Percentiles rank a stretch among this genome's conserved stretches.
Evolutionary conservation across 768 basidiomycete genomes (phyloP).

Genomic region (Lentinula raphanica): DNA sequence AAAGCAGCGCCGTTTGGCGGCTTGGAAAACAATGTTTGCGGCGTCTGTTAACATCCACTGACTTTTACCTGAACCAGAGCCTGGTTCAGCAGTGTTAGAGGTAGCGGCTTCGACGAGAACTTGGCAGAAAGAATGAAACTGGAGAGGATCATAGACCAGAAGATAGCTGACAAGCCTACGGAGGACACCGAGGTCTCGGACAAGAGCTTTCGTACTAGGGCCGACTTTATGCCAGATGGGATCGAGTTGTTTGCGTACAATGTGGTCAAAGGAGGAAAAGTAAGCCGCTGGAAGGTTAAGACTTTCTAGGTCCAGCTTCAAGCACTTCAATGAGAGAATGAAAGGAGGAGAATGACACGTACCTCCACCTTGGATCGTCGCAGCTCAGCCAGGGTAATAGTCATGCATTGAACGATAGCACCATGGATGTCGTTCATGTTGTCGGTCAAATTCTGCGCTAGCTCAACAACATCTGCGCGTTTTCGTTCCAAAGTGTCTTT

Average conservation of each 20-base stretch:
- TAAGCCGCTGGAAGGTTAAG: conserved; percentile 90
- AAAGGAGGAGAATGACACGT: conserved; percentile 28
- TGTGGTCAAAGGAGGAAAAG: conserved; percentile 85
- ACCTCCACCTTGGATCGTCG: conserved; percentile 75
- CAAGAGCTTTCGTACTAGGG: conserved; percentile 85
- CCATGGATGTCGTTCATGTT: conserved; percentile 90
- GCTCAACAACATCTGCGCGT: conserved; percentile 86
- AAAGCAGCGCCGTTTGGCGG: conserved; percentile 4
- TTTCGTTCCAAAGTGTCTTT: conserved; percentile 78
- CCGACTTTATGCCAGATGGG: conserved; percentile 97
- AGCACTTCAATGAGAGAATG: background rate
- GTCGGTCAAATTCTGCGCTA: conserved; percentile 81
- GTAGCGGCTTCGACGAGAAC: conserved; percentile 67
- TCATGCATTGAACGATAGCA: conserved; percentile 93
- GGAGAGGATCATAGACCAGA: conserved; percentile 83
- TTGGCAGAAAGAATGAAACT: conserved; percentile 89
- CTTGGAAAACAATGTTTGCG: conserved; percentile 79
- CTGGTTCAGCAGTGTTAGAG: conserved; percentile 20
- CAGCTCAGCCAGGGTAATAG: conserved; percentile 79
- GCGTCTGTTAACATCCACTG: conserved; percentile 93
- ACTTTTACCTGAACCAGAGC: conserved; percentile 48
- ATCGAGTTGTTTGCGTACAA: conserved; percentile 86
- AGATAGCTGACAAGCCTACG: conserved; percentile 84
- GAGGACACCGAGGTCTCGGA: conserved; percentile 80
- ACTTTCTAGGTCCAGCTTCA: conserved; percentile 91